Base-by-base conservation (phyloP, 331 rosid genomes). In the Pyrus hybrid region DNA sequence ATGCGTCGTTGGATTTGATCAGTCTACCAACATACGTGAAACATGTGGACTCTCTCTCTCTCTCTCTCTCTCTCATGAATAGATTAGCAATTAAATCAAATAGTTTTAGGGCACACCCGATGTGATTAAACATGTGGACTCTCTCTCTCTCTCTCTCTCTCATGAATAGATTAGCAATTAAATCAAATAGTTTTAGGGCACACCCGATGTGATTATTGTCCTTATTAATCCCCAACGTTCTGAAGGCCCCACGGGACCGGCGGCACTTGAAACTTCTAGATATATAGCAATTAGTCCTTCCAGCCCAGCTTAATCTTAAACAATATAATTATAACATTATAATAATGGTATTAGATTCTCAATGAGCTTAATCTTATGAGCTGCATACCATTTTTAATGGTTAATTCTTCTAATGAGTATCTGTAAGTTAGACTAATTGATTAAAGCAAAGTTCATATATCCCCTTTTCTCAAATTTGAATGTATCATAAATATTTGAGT, bases 211-310 rank as follows among this genome's bases (percentile, higher is more conserved):
- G 51, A 51, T 65, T 54, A 80, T 73, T 84, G 57, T 76, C 72
- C 76, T 66, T 61, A 25, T 61, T 61, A 61, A 61, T 66, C 56
- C 64, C 67, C 66, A 76, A 86, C 80, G 76, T 87, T 85, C 85
- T 80, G 16, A 67, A 61, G 89, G 79, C 62, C 92, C 85, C 86
- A 79, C 84, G 43, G 81, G 73, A 71, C 73, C 76, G 79, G 64
- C 80, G 78, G 77, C 71, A 47, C 47, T 41, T 72, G 79, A 87
- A 87, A 76, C 74, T 82, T 83, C 81, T 77, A 73, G 63, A 73
- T n/a, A 64, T 21, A 54, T 49, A 13, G 83, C 79, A 51, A 85
- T 54, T 68, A 73, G 83, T 70, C 84, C 83, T 75, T 45, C 41
- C 47, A 41, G 47, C 67, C 25, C 35, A 74, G 63, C 60, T 54